A percentile compares a stretch with the other conserved stretches of the same genome.
phyloP scores from a whole-genome alignment of 1,139 yeast genomes.

The Suhomyces panamericanus region DNA sequence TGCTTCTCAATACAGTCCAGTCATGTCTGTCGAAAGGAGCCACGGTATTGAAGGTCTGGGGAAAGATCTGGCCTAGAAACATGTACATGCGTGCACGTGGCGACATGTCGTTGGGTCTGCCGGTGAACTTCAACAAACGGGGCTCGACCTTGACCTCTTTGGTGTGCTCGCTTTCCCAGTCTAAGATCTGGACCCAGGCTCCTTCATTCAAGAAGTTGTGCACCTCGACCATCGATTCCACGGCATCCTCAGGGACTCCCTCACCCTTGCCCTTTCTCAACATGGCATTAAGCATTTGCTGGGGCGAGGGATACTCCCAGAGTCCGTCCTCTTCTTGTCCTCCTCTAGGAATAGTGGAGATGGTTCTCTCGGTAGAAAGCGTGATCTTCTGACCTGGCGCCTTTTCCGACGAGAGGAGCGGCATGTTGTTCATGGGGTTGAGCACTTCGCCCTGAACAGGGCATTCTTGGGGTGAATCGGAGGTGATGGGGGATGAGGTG shows the following conservation, averaged over 20 bases:
- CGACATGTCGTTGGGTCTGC: slow-evolving; percentile 82
- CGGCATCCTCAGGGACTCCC: slow-evolving; percentile 90
- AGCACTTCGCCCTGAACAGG: slow-evolving; percentile 39
- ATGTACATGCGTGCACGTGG: slow-evolving; percentile 85
- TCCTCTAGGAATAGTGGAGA: slow-evolving; percentile 88
- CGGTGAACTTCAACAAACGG: slow-evolving; percentile 81
- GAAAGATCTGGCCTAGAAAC: slow-evolving; percentile 66
- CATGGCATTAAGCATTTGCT: slow-evolving; percentile 98
- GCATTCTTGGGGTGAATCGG: slow-evolving; percentile 14
- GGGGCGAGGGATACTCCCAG: slow-evolving; percentile 99
- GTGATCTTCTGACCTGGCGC: slow-evolving; percentile 80
- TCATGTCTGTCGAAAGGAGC: slow-evolving; percentile 98
- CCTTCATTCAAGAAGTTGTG: slow-evolving; percentile 97
- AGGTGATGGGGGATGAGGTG: slow-evolving; percentile 5
- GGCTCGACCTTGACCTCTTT: slow-evolving; percentile 59
- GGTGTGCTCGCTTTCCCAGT: slow-evolving; percentile 77
- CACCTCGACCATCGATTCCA: slow-evolving; percentile 94
- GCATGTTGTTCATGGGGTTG: slow-evolving; percentile 90
- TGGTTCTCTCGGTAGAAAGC: slow-evolving; percentile 79
- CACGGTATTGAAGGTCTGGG: slow-evolving; percentile 67
- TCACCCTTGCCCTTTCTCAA: slow-evolving; percentile 86
- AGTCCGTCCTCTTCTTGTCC: slow-evolving; percentile 60
- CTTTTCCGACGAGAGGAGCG: slow-evolving; percentile 62
- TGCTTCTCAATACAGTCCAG: slow-evolving; percentile 86
- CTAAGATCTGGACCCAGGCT: slow-evolving; percentile 92